These are phyloP conservation scores for Termitomyces sp. DNA, from an alignment of 768 basidiomycete genomes.

Conservation along the genomic window DNA sequence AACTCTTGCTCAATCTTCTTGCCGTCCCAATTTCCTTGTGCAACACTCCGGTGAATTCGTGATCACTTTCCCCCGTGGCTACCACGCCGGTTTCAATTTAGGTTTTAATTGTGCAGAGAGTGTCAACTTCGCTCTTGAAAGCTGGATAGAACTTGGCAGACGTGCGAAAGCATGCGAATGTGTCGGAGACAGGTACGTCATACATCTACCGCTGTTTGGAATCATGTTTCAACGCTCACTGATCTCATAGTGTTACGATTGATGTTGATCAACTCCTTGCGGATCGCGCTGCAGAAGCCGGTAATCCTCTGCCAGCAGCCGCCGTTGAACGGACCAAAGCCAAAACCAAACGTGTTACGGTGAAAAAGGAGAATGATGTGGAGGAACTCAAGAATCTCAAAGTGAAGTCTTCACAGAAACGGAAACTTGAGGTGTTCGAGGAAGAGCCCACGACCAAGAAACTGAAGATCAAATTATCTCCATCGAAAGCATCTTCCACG, in stretches of 20 bases:
- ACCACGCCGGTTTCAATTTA: constrained; percentile 95
- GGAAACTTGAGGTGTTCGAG: constrained; percentile 32
- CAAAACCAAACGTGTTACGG: constrained; percentile 15
- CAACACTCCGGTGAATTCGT: constrained; percentile 96
- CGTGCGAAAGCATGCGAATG: constrained; percentile 74
- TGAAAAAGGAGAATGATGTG: constrained; percentile 20
- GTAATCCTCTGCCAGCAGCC: constrained; percentile 9
- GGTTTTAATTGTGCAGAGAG: constrained; percentile 97
- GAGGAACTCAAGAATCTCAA: constrained; percentile 23
- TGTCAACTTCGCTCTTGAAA: constrained; percentile 93
- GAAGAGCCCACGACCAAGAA: constrained; percentile 43
- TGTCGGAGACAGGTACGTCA: constrained; percentile 62
- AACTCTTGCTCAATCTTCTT: constrained; percentile 71
- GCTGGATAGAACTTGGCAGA: constrained; percentile 87
- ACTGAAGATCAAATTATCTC: constrained; percentile 33
- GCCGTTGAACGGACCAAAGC: background rate
- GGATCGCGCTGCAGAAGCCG: constrained; percentile 52
- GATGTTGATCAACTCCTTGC: constrained; percentile 83
- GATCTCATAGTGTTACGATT: constrained; percentile 70
- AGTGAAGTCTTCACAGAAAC: constrained; percentile 35
- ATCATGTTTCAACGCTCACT: background rate
- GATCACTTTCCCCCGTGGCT: constrained; percentile 90
- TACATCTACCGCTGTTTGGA: background rate
- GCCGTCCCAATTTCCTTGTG: constrained; percentile 79
- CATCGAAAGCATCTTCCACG: constrained; percentile 16